These are phyloP conservation scores for Gracilaria caudata DNA, from an alignment of 23 red algal genomes.

Conservation along the genomic window DNA sequence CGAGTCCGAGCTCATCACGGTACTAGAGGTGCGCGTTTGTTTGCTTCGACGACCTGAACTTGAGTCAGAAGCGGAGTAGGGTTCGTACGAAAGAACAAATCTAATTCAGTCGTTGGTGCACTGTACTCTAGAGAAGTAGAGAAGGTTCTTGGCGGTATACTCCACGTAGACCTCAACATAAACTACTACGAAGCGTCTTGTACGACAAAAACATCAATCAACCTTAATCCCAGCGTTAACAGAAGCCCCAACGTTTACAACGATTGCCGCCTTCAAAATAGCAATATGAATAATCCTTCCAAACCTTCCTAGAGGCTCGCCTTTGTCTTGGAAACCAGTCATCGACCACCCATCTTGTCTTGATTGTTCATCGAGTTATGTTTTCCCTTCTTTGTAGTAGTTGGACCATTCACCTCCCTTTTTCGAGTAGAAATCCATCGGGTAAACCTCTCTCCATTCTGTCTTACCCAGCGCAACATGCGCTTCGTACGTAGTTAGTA, in stretches of 20 bases:
- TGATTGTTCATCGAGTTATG: neutral
- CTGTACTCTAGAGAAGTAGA: neutral
- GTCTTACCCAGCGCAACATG: conserved; percentile 78
- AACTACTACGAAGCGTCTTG: neutral
- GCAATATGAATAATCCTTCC: too few species aligned
- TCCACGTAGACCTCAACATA: neutral
- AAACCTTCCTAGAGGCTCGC: too few species aligned
- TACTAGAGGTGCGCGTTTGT: neutral
- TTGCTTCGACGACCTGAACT: neutral
- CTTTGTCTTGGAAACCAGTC: too few species aligned
- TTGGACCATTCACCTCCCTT: conserved; percentile 92
- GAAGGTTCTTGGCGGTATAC: neutral
- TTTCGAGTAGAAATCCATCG: conserved; percentile 99
- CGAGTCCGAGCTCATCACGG: neutral
- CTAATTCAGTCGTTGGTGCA: neutral
- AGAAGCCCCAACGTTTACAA: too few species aligned
- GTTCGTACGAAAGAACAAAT: neutral
- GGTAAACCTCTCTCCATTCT: conserved; percentile 83
- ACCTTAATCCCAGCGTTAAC: too few species aligned
- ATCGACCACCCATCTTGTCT: neutral
- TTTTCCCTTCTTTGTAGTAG: conserved; percentile 73
- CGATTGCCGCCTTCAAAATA: too few species aligned
- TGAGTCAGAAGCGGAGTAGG: neutral
- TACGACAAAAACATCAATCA: neutral
- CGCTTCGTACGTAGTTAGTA: conserved; percentile 86